Evolutionary conservation across 257 asterid genomes (phyloP), one percentile per base, ranked within the genome.

Genomic region (Nicotiana tabacum): DNA sequence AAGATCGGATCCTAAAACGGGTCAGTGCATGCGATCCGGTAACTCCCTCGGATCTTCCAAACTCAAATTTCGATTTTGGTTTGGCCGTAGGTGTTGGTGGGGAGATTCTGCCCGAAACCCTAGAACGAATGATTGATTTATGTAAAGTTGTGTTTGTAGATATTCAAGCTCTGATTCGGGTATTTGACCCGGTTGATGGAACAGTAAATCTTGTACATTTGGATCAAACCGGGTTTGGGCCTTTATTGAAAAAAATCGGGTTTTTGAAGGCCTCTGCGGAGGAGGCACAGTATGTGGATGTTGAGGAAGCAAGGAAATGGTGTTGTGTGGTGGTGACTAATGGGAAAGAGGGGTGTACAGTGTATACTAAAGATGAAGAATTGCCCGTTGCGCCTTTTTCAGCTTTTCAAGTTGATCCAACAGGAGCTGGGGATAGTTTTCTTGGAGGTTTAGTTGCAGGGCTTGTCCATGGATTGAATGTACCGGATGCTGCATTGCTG

Each of bases 371-470:
- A 88, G 88, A 90, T 30, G 89, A 76, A 82, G 97, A 90, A 90
- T 91, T 89, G 90, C 86, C 84, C 86, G 83, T 96, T 61, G 90
- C 90, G 16, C 97, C 99, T 7, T 96, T 96, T 76, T 89, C 91
- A 3, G 84, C 97, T 0, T 85, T 90, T 77, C 98, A 96, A 91
- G 92, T 94, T 85, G 99, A 96, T 86, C 98, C 98, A 6, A 96
- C 99, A 0, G 99, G 99, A 2, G 98, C 99, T 15, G 98, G 99
- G 55, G 99, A 96, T 87, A 93, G 99, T 81, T 96, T 94, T 35
- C 89, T 96, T 33, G 99, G 98, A 6, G 99, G 99, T 15, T 88
- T 96, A 69, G 98, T 94, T 11, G 93, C 89, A 3, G 99, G 99
- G 68, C 88, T 94, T 46, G 89, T 86, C 24, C 90, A 89, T 56